Evolutionary conservation across 441 rosid genomes (phyloP).

Genomic region (Erodium chrysanthum): DNA sequence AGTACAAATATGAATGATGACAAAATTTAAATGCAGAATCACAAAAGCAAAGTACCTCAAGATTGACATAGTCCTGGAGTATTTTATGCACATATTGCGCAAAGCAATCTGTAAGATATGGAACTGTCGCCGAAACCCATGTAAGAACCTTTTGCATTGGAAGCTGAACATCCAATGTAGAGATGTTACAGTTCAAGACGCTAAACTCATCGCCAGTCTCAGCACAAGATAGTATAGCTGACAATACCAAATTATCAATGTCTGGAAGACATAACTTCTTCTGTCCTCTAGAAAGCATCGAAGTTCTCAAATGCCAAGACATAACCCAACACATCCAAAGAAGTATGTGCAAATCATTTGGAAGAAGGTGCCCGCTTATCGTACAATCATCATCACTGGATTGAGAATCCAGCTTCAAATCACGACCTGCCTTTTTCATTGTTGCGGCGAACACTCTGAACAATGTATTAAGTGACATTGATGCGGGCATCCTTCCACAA

Average conservation of each 20-base stretch:
- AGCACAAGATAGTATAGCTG: conserved; percentile 53
- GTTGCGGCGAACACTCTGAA: conserved; percentile 41
- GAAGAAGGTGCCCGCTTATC: conserved; percentile 43
- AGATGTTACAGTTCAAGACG: conserved; percentile 47
- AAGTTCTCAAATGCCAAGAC: conserved; percentile 46
- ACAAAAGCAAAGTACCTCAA: conserved; percentile 32
- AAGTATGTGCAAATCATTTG: conserved; percentile 42
- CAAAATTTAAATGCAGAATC: not conserved
- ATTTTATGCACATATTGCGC: conserved; percentile 42
- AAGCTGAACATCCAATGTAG: conserved; percentile 40
- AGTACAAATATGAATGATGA: not conserved
- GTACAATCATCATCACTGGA: conserved; percentile 51
- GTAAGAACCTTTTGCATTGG: conserved; percentile 54
- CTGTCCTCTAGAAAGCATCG: conserved; percentile 16
- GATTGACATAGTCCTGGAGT: conserved; percentile 29
- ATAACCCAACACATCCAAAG: conserved; percentile 71
- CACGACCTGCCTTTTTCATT: conserved; percentile 33
- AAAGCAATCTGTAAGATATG: conserved; percentile 50
- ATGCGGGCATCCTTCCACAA: conserved; percentile 68
- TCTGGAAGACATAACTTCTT: conserved; percentile 43
- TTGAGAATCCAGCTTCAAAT: conserved; percentile 53
- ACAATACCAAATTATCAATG: conserved; percentile 42
- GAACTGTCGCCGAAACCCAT: conserved; percentile 53
- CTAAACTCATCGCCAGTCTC: conserved; percentile 38
- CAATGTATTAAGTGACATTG: conserved; percentile 39